Base-by-base conservation (phyloP, 139 green algal species). In the Diplosphaera chodatii region DNA sequence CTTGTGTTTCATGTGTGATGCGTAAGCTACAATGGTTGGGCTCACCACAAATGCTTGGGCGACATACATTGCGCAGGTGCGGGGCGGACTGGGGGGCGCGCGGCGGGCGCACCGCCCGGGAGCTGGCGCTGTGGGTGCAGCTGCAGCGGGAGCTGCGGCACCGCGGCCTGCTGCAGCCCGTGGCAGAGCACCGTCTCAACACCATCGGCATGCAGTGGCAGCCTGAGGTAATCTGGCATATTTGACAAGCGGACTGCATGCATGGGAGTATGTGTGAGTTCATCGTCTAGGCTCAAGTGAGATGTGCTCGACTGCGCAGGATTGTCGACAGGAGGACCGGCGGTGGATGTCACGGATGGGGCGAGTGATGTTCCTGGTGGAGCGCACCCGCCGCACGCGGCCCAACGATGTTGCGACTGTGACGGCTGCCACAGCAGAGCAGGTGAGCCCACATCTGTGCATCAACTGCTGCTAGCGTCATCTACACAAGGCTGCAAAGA, bases 111-210 rank as follows among this genome's bases (percentile, higher is more conserved):
- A 78, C 71, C 5, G 79, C 73, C 2, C 66, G 75, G 29, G 72
- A 87, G 75, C 68, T 88, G 37, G 83, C 74, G 27, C 41, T 87
- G 63, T 90, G 84, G 84, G 71, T 77, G 40, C 68, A 76, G 55
- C 77, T 89, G 77, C 84, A 89, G 73, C 80, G 83, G 2, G 78
- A 87, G 71, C 82, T 84, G 34, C 65, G 64, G 1, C 37, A 59
- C 27, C 67, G 80, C 21, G 66, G 71, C 25, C 68, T 90, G 72
- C 78, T 90, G 62, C 68, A 76, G 2, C 40, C 30, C 2, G 72
- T 78, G 30, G 83, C 78, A 2, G 32, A 80, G n/a, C 64, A 66
- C 1, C 76, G 84, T 3, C 81, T 90, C 15, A 78, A 87, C 1
- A 66, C 78, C 29, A 40, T 90, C 5, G 70, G 77, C 62, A 56